phyloP scores from a whole-genome alignment of 257 asterid genomes.

The Petunia axillaris region DNA sequence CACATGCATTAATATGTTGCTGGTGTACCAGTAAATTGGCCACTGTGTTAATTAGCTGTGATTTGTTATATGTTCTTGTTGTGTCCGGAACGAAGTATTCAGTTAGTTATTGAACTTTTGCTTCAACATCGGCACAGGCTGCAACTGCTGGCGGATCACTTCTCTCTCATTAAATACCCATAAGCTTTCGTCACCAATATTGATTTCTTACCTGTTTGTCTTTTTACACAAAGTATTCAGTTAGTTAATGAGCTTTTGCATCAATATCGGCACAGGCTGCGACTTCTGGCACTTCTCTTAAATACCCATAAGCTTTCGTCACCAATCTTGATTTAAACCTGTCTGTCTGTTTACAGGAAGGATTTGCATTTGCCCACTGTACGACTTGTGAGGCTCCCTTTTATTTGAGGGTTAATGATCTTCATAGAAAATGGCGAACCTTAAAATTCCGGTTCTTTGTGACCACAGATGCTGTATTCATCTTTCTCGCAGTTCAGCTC shows the following conservation, averaged over 20 bases:
- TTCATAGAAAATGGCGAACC: conserved; percentile 86
- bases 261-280: neutral
- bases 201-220: neutral
- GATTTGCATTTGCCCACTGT: conserved; percentile 95
- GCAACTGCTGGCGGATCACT: neutral
- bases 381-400: conserved; percentile 94
- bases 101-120: neutral
- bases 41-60: neutral
- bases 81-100: neutral
- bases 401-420: conserved; percentile 74
- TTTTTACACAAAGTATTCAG: conserved; percentile 10
- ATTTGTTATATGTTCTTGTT: neutral
- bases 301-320: neutral
- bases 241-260: neutral
- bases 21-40: neutral
- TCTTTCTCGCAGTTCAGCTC: conserved; percentile 81
- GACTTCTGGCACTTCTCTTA: neutral
- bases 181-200: neutral
- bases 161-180: neutral
- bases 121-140: neutral
- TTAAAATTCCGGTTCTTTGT: conserved; percentile 89
- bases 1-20: neutral
- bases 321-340: neutral
- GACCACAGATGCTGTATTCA: conserved; percentile 81
- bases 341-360: conserved; percentile 61